Conservation (phyloP, 2,329 filamentous ascomycete genomes). For the Penicillium sp. region DNA sequence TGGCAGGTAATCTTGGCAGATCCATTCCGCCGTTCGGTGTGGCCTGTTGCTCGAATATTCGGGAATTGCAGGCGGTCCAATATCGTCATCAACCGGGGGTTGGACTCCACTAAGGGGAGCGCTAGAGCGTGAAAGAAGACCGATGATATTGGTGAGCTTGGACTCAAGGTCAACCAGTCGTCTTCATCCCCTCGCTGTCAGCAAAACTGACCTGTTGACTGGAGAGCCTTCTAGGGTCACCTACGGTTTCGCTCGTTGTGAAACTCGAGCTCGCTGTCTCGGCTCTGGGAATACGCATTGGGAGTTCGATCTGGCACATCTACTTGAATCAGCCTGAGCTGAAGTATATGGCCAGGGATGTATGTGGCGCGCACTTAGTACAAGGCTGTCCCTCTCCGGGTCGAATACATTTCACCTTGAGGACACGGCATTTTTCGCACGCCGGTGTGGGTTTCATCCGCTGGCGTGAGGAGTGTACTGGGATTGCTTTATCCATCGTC, state of each 20-base stretch:
- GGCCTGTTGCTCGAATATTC: neutral
- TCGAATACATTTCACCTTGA: slow-evolving; percentile 24
- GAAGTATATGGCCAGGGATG: no score
- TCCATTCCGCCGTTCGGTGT: neutral
- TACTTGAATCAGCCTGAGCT: slow-evolving; percentile 8
- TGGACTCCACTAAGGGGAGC: neutral
- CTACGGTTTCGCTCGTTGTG: neutral
- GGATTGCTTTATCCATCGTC: neutral
- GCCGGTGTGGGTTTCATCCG: slow-evolving; percentile 13
- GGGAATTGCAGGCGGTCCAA: neutral
- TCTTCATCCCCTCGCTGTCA: neutral
- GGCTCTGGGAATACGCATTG: slow-evolving; percentile 15
- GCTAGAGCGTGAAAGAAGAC: neutral
- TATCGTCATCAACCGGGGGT: neutral
- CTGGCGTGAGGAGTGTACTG: neutral
- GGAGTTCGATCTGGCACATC: slow-evolving; percentile 20
- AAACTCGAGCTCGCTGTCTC: slow-evolving; percentile 14
- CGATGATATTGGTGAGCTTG: neutral
- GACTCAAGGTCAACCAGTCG: neutral
- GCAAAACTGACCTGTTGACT: neutral
- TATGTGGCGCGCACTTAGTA: slow-evolving; percentile 10
- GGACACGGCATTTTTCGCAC: slow-evolving; percentile 23
- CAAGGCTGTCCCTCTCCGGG: slow-evolving; percentile 14
- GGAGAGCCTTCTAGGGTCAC: neutral
- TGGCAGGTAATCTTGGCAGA: neutral